Conservation (phyloP, 1,284 basidiomycete species). For the Coniophora puteana region DNA sequence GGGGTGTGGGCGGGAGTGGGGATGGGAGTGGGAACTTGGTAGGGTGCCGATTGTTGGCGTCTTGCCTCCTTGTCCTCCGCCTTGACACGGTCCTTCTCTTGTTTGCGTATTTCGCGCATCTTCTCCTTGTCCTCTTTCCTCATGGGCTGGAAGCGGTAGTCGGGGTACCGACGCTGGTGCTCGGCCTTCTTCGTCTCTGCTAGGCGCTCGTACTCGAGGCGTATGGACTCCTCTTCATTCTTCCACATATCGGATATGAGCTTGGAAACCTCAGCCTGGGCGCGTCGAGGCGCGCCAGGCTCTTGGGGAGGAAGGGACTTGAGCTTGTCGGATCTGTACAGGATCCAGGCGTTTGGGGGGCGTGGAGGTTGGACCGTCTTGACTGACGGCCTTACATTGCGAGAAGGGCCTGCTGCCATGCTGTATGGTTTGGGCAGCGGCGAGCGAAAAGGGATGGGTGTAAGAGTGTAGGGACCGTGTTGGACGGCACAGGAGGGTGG, state of each 20-base stretch:
- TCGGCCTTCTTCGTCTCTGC: conserved; percentile 68
- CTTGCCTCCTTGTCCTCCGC: conserved; percentile 21
- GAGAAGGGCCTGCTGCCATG: conserved; percentile 4
- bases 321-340: conserved; percentile 78
- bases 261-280: conserved; percentile 73
- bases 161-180: conserved; percentile 62
- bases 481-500: no score
- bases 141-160: conserved; percentile 71
- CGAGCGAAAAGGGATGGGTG: background rate
- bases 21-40: conserved; percentile 6
- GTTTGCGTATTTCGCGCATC: conserved; percentile 41
- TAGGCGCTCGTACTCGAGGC: conserved; percentile 62
- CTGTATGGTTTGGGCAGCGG: background rate
- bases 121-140: conserved; percentile 62
- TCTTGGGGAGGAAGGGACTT: conserved; percentile 32
- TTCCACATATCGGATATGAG: conserved; percentile 72
- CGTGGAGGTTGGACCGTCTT: conserved; percentile 47
- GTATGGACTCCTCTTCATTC: conserved; percentile 47
- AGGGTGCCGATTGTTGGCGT: conserved; percentile 2
- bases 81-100: conserved; percentile 34
- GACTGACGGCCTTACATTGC: conserved; percentile 18
- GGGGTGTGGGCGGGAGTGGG: conserved; percentile 5
- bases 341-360: conserved; percentile 89
- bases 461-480: no score
- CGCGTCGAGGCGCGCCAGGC: conserved; percentile 39